A percentile compares a stretch with the other conserved stretches of the same genome.
These are phyloP conservation scores for Prinsepia uniflora DNA, from an alignment of 306 rosid genomes.

Conservation along the genomic window DNA sequence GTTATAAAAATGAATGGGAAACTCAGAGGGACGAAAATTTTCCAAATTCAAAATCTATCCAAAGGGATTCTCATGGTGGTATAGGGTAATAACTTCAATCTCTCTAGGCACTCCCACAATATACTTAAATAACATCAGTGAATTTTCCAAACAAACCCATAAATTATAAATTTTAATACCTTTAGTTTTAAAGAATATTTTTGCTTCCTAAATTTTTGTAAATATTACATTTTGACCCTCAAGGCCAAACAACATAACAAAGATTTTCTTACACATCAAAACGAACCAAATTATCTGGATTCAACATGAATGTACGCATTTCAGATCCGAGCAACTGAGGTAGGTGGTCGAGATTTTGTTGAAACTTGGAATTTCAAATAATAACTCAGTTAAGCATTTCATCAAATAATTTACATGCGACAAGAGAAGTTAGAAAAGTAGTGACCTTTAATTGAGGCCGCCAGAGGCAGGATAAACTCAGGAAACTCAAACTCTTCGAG, in stretches of 20 bases:
- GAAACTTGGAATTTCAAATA: background rate
- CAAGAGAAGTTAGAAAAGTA: background rate
- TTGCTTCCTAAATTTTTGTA: too few species aligned
- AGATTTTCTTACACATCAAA: slow-evolving; percentile 3
- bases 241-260: slow-evolving; percentile 14
- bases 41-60: too few species aligned
- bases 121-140: too few species aligned
- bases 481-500: slow-evolving; percentile 84
- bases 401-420: background rate
- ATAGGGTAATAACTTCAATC: too few species aligned
- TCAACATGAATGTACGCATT: background rate
- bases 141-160: too few species aligned
- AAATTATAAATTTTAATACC: too few species aligned
- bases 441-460: slow-evolving; percentile 65
- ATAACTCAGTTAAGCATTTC: background rate
- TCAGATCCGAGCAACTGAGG: background rate
- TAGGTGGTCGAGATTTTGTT: background rate
- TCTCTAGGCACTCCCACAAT: too few species aligned
- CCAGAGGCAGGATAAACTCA: slow-evolving; percentile 64
- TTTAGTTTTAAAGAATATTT: too few species aligned
- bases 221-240: too few species aligned
- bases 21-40: too few species aligned
- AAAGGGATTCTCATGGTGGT: too few species aligned
- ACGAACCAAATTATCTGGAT: background rate
- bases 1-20: too few species aligned